Evolutionary conservation across 371 early-diverging fungal species (phyloP).

Genomic region (Mucor lusitanicus): DNA sequence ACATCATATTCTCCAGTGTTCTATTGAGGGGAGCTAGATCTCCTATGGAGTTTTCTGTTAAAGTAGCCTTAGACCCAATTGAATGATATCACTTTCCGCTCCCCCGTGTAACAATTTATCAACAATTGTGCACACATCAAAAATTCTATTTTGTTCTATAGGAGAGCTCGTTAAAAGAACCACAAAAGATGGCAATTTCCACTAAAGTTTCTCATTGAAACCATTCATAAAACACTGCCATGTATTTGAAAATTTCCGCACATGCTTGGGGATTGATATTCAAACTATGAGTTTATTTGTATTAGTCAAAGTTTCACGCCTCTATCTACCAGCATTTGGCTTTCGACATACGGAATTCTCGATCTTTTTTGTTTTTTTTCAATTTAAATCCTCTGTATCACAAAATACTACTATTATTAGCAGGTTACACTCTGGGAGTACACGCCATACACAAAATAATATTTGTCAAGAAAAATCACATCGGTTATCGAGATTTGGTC

Average conservation of each 20-base stretch:
- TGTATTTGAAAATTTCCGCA: not conserved
- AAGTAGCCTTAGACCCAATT: not conserved
- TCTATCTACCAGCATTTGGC: no score
- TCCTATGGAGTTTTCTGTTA: not conserved
- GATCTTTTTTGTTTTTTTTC: not conserved
- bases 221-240: not conserved
- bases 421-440: not conserved
- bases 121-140: not conserved
- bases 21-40: not conserved
- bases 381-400: not conserved
- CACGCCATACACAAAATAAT: not conserved
- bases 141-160: not conserved
- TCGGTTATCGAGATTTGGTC: not conserved
- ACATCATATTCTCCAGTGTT: constrained; percentile 1
- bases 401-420: not conserved
- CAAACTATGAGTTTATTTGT: not conserved
- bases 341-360: no score
- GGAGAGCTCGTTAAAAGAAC: not conserved
- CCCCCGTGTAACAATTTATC: not conserved
- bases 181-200: not conserved
- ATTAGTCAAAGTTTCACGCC: not conserved
- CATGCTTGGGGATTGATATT: not conserved
- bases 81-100: not conserved
- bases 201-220: not conserved
- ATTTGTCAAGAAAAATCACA: not conserved